phyloP scores from a whole-genome alignment of 345 rosid genomes.

The Combretum micranthum region DNA sequence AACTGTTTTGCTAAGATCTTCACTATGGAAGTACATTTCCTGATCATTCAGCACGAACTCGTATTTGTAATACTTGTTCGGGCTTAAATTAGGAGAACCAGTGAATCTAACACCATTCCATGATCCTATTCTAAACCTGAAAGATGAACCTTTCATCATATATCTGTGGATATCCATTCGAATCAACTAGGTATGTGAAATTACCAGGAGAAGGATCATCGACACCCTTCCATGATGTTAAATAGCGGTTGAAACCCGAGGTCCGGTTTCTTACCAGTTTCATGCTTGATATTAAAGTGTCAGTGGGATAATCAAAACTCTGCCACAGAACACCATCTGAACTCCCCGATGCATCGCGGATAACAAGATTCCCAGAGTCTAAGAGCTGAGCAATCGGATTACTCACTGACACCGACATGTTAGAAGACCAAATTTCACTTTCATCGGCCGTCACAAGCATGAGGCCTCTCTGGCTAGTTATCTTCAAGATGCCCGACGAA shows the following conservation, averaged over 20 bases:
- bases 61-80: slow-evolving; percentile 13
- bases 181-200: slow-evolving; percentile 13
- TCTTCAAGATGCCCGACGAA: slow-evolving; percentile 6
- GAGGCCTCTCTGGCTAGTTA: background rate
- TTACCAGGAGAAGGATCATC: slow-evolving; percentile 34
- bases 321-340: slow-evolving; percentile 20
- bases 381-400: background rate
- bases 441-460: background rate
- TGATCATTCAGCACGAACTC: slow-evolving; percentile 13
- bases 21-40: slow-evolving; percentile 20
- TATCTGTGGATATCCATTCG: slow-evolving; percentile 24
- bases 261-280: slow-evolving; percentile 27
- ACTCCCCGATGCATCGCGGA: background rate
- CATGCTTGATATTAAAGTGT: slow-evolving; percentile 32
- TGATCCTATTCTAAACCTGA: slow-evolving; percentile 22
- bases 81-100: slow-evolving; percentile 22
- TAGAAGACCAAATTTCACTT: slow-evolving; percentile 5
- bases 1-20: slow-evolving; percentile 7
- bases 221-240: slow-evolving; percentile 27
- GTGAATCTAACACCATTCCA: slow-evolving; percentile 34
- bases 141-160: slow-evolving; percentile 10
- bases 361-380: background rate
- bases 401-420: background rate
- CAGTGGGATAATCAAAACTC: slow-evolving; percentile 38
- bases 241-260: slow-evolving; percentile 11